phyloP scores from a whole-genome alignment of 2,329 filamentous ascomycete species.

The Pseudohalonectria lignicola region DNA sequence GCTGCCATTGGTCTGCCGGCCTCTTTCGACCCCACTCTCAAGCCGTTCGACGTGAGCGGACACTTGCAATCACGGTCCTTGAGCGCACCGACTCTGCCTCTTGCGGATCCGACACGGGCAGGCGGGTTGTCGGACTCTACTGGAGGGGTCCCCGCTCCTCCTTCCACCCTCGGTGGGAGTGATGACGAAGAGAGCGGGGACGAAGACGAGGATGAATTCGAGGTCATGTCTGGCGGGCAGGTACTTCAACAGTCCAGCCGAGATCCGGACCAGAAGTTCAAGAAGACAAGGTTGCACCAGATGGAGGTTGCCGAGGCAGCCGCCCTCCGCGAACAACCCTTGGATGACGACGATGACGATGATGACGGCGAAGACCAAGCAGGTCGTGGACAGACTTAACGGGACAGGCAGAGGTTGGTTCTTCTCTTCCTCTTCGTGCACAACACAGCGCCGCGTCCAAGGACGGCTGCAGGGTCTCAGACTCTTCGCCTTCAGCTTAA shows the following conservation, averaged over 20 bases:
- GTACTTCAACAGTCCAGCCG: slow-evolving; percentile 31
- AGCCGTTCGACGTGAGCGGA: slow-evolving; percentile 30
- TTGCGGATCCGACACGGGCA: slow-evolving; percentile 2
- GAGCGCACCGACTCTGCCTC: slow-evolving; percentile 7
- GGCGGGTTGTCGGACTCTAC: slow-evolving; percentile 1
- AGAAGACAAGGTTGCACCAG: slow-evolving; percentile 43
- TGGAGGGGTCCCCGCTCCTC: slow-evolving; percentile 8
- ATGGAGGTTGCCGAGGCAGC: slow-evolving; percentile 51
- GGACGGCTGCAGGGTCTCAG: too few relatives aligned
- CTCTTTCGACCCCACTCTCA: slow-evolving; percentile 52
- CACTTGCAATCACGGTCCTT: slow-evolving; percentile 6
- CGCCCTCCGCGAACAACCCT: slow-evolving; percentile 23
- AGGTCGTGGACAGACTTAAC: background rate
- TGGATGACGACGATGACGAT: slow-evolving; percentile 13
- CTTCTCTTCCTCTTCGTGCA: too few relatives aligned
- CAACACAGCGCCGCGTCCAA: too few relatives aligned
- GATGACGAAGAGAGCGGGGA: slow-evolving; percentile 34
- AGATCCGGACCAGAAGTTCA: slow-evolving; percentile 29
- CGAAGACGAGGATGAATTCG: slow-evolving; percentile 29
- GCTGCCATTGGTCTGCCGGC: slow-evolving; percentile 52
- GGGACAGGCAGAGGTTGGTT: too few relatives aligned
- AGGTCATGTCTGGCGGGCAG: slow-evolving; percentile 25
- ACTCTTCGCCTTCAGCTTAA: too few relatives aligned
- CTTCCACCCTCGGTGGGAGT: slow-evolving; percentile 14
- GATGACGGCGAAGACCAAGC: slow-evolving; percentile 17